Evolutionary conservation across 2,329 filamentous ascomycete genomes (phyloP).

Genomic region (Fusarium sp.): DNA sequence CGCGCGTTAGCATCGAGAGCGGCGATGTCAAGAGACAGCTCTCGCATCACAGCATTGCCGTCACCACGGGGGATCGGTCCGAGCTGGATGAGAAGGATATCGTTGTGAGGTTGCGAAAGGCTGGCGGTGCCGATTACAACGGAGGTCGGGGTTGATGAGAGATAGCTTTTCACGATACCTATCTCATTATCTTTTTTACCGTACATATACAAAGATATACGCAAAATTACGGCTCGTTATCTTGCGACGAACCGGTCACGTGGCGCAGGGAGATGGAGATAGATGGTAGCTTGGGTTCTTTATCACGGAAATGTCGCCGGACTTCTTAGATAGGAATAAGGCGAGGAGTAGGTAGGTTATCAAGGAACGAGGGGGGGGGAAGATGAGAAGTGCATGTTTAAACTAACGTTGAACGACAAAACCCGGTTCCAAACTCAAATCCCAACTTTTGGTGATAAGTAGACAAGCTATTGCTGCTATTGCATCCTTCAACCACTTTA

Average conservation of each 20-base stretch:
- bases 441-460: conserved; percentile 7
- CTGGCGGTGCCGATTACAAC: conserved; percentile 78
- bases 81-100: conserved; percentile 74
- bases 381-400: background rate
- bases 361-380: background rate
- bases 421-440: background rate
- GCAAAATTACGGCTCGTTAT: background rate
- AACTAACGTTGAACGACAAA: background rate
- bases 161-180: background rate
- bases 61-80: conserved; percentile 70
- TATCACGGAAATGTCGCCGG: conserved; percentile 21
- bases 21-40: conserved; percentile 74
- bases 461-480: background rate
- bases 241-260: conserved; percentile 16
- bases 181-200: background rate
- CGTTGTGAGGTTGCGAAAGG: conserved; percentile 71
- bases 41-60: conserved; percentile 73
- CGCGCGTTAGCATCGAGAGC: conserved; percentile 75
- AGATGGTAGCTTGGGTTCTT: background rate
- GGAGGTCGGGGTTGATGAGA: conserved; percentile 67
- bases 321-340: conserved; percentile 35
- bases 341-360: background rate
- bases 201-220: background rate
- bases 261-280: background rate
- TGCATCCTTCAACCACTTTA: conserved; percentile 1